phyloP scores from a whole-genome alignment of 1,284 basidiomycete species.

The Golubevia pallescens region DNA sequence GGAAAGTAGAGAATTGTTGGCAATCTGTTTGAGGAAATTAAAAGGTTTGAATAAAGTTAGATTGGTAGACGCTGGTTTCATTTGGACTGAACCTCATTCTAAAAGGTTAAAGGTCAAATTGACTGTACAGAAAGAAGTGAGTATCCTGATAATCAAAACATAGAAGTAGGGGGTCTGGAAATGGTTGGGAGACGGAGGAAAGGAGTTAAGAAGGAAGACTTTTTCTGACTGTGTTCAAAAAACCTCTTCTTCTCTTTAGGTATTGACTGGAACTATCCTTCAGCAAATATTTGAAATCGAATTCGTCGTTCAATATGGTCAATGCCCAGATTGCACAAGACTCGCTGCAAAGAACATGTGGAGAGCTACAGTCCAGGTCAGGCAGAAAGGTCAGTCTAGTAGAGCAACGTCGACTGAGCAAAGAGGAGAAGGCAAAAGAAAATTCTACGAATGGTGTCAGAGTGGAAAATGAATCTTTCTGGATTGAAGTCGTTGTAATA shows the following conservation, averaged over 20 bases:
- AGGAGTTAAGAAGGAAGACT: neutral
- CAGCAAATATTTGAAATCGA: slow-evolving; percentile 64
- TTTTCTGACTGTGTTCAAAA: neutral
- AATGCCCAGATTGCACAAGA: slow-evolving; percentile 63
- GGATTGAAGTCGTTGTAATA: too few species aligned
- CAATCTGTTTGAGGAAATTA: slow-evolving; percentile 63
- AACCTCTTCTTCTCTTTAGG: slow-evolving; percentile 8
- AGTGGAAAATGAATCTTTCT: too few species aligned
- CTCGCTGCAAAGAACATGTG: slow-evolving; percentile 63
- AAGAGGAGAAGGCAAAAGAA: too few species aligned
- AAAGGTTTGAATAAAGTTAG: slow-evolving; percentile 61
- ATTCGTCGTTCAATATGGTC: slow-evolving; percentile 62
- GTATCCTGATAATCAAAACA: neutral
- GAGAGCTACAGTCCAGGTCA: slow-evolving; percentile 57
- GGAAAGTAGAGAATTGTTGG: slow-evolving; percentile 57
- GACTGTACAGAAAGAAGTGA: slow-evolving; percentile 58
- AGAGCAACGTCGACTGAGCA: too few species aligned
- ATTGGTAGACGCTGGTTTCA: slow-evolving; percentile 61
- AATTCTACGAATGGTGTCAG: too few species aligned
- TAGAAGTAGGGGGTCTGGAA: too few species aligned
- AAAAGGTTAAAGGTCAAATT: slow-evolving; percentile 62
- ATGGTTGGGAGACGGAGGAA: neutral
- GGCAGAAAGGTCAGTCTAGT: slow-evolving; percentile 36
- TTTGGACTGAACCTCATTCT: slow-evolving; percentile 63
- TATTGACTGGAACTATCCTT: slow-evolving; percentile 56